Base-by-base conservation (phyloP, 1,139 yeast species). In the Debaryomyces sp. region DNA sequence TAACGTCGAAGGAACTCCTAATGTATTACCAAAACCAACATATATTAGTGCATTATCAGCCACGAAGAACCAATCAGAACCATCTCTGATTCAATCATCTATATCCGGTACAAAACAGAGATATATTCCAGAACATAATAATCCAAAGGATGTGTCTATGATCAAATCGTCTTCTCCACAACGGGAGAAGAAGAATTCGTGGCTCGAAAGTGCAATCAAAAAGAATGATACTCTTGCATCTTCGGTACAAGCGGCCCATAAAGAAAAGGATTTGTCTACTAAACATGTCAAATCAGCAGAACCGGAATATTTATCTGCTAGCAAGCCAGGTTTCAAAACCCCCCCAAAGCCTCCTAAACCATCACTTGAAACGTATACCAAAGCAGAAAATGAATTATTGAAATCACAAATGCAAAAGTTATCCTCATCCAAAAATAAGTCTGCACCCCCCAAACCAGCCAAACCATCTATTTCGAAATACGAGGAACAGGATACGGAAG, bases 141-240 rank as follows among this genome's bases (percentile, higher is more conserved):
- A 42, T 17, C 40, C 47, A 9, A 24, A 29, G 2, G 43, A 37
- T 15, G 35, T 41, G 10, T 33, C 38, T 13, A 34, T 33, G 13
- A 23, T 10, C 7, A 30, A 18, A 22, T n/a, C 24, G 9, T 6
- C 36, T 4, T 48, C 51, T 6, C 49, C 50, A 10, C 33, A 24
- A 12, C 40, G 47, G 13, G 54, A 49, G 8, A 55, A 53, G 45
- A 55, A 55, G 6, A 57, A 54, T 21, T 54, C 57, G 18, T 61
- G 63, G 64, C 50, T 61, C n/a, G 62, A 60, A 36, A 59, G 63
- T 49, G 61, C 62, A 2, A 44, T 58, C n/a, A 54, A 56, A 38
- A 58, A 58, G 51, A 57, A 23, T 3, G 18, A 32, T 15, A 32
- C 21, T 1, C 17, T 10, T 9, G 35, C 1, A 13, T 13, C 18